phyloP scores from a whole-genome alignment of 2,329 filamentous ascomycete species.

The Nemania bipapillata region DNA sequence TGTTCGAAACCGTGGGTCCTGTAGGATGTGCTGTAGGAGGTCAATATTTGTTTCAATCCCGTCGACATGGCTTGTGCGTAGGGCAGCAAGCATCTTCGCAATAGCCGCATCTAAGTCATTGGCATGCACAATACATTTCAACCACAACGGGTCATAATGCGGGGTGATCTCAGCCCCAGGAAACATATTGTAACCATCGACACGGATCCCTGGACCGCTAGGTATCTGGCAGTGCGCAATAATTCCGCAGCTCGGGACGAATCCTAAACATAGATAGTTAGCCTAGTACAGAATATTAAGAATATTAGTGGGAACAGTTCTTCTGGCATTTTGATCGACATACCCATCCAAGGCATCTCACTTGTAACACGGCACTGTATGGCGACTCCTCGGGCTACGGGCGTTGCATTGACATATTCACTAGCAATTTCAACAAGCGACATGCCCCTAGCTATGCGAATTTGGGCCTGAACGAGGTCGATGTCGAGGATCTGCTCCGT shows the following conservation, averaged over 20 bases:
- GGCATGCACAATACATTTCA: background rate
- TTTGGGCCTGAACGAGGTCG: background rate
- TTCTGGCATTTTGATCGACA: background rate
- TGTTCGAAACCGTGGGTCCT: background rate
- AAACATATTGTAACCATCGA: background rate
- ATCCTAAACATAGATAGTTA: background rate
- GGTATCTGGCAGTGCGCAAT: background rate
- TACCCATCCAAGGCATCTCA: slow-evolving; percentile 2
- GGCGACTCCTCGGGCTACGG: background rate
- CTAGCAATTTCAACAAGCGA: background rate
- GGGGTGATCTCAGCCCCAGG: background rate
- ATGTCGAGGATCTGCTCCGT: background rate
- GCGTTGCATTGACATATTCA: background rate
- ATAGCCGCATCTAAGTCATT: background rate
- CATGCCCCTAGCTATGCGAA: background rate
- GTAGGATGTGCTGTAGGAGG: background rate
- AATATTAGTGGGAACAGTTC: too few species aligned
- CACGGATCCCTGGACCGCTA: background rate
- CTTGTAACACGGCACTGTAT: background rate
- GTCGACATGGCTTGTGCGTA: background rate
- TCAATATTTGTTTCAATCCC: background rate
- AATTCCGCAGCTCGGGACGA: background rate
- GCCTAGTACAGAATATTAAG: too few species aligned
- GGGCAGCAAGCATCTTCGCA: background rate
- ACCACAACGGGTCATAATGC: background rate